phyloP scores from a whole-genome alignment of 2,329 filamentous ascomycete species.

The Colletotrichum sp. region DNA sequence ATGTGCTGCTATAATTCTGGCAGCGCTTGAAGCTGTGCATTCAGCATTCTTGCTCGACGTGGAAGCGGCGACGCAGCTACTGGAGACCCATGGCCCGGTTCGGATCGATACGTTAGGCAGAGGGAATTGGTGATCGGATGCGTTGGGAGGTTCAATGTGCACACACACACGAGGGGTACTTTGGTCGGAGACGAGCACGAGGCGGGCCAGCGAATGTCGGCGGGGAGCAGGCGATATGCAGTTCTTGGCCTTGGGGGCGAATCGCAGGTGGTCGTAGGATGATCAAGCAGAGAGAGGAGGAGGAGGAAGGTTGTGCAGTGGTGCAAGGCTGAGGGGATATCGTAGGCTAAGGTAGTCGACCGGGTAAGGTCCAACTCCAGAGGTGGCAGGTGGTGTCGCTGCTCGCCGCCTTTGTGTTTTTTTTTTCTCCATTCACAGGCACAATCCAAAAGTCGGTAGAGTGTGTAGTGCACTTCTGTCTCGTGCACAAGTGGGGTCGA shows the following conservation, averaged over 20 bases:
- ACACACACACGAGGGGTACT: constrained; percentile 21
- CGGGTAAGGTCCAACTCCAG: background rate
- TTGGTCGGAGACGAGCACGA: constrained; percentile 15
- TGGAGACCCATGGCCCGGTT: constrained; percentile 44
- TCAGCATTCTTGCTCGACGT: constrained; percentile 43
- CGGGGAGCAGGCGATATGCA: background rate
- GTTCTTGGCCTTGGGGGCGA: background rate
- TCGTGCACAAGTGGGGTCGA: constrained; percentile 41
- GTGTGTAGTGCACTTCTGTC: constrained; percentile 27
- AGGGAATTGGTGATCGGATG: background rate
- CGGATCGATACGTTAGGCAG: constrained; percentile 21
- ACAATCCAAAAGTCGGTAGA: constrained; percentile 44
- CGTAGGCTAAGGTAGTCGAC: background rate
- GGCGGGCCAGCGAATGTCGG: background rate
- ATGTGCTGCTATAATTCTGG: constrained; percentile 48
- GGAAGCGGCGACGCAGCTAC: constrained; percentile 41
- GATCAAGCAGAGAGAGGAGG: background rate
- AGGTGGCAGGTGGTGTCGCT: constrained; percentile 41
- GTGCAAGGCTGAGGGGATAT: constrained; percentile 23
- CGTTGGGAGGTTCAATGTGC: constrained; percentile 3
- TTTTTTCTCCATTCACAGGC: constrained; percentile 1
- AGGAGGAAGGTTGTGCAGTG: background rate
- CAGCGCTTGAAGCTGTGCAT: constrained; percentile 44
- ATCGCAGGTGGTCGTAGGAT: background rate
- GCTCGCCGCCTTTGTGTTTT: background rate